These are phyloP conservation scores for Aspergillus hortae DNA, from an alignment of 2,329 filamentous ascomycete species.

Conservation along the genomic window DNA sequence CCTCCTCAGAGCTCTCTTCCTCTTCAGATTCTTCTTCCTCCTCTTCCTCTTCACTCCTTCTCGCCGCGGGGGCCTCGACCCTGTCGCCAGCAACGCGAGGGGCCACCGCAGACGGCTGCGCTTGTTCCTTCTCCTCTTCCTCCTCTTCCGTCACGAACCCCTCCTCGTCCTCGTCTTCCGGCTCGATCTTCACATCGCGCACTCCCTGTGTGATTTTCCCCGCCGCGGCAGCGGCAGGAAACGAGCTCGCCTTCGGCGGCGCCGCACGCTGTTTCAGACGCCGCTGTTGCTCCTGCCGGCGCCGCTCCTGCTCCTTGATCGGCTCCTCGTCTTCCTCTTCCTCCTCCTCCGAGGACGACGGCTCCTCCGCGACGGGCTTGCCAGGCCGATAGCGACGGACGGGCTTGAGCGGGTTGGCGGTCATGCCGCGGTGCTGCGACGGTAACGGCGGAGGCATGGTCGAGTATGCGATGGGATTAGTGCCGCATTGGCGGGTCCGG, in stretches of 20 bases:
- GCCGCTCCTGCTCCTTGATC: constrained; percentile 56
- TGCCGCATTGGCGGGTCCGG: not conserved
- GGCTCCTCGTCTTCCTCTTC: constrained; percentile 54
- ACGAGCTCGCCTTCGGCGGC: constrained; percentile 41
- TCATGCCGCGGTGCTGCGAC: constrained; percentile 65
- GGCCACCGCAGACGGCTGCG: constrained; percentile 14
- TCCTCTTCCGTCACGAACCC: constrained; percentile 60
- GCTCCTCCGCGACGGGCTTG: constrained; percentile 59
- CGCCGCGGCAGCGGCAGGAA: constrained; percentile 23
- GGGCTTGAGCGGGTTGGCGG: constrained; percentile 78
- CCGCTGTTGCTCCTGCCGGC: constrained; percentile 32
- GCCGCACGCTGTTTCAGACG: constrained; percentile 47
- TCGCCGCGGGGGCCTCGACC: constrained; percentile 17
- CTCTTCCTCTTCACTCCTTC: constrained; percentile 47
- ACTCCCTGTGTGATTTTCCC: constrained; percentile 31
- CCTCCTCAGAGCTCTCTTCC: constrained; percentile 50
- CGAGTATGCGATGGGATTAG: not conserved
- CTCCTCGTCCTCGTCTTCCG: constrained; percentile 44
- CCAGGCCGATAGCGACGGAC: constrained; percentile 75
- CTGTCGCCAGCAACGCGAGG: constrained; percentile 13
- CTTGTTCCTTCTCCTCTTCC: constrained; percentile 37
- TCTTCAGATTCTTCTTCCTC: constrained; percentile 45
- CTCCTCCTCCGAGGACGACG: constrained; percentile 49
- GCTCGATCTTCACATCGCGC: constrained; percentile 34
- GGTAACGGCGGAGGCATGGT: constrained; percentile 44